These are phyloP conservation scores for Cornus florida DNA, from an alignment of 148 eudicot species.

Conservation along the genomic window DNA sequence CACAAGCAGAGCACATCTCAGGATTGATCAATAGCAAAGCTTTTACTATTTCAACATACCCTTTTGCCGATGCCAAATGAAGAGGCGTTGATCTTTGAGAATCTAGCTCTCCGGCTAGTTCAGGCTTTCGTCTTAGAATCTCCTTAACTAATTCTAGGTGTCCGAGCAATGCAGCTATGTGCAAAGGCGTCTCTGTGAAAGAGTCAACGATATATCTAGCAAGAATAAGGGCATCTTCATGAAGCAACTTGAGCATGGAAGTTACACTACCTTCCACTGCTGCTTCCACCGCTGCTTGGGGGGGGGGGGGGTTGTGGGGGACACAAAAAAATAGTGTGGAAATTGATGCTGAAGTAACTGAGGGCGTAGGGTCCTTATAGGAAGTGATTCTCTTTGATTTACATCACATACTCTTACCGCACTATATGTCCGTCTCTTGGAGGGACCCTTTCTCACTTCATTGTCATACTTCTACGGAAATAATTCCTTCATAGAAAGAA, in stretches of 20 bases:
- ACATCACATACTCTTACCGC: no score
- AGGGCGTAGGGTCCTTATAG: no score
- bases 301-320: no score
- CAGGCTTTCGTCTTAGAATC: conserved; percentile 33
- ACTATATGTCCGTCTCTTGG: no score
- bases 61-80: conserved; percentile 37
- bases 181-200: conserved; percentile 29
- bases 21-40: conserved; percentile 3
- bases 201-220: conserved; percentile 14
- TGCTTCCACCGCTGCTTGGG: no score
- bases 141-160: conserved; percentile 31
- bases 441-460: no score
- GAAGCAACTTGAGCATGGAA: conserved; percentile 4
- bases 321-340: no score
- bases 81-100: conserved; percentile 27
- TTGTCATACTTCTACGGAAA: no score
- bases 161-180: conserved; percentile 30
- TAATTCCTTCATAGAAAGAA: no score
- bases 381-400: no score
- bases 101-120: conserved; percentile 35
- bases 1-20: conserved; percentile 14
- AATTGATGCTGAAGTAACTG: no score
- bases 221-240: conserved; percentile 34
- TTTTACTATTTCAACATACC: conserved; percentile 22
- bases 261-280: conserved; percentile 20